Base-by-base conservation (phyloP, 2,329 filamentous ascomycete species). In the Hymenoscyphus fructigenus region DNA sequence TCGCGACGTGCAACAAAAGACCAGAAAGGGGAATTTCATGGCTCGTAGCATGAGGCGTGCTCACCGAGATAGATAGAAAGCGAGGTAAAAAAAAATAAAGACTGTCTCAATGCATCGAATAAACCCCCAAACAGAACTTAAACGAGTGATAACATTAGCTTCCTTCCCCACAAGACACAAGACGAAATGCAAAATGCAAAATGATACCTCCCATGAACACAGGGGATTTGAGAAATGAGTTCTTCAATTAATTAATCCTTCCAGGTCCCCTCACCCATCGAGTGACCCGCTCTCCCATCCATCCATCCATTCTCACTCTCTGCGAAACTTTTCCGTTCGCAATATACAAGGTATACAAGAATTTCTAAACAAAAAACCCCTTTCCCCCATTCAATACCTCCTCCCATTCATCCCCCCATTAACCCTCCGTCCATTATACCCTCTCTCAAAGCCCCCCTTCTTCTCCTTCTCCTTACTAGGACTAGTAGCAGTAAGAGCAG, bases 401-500 rank as follows among this genome's bases (percentile, higher is more conserved):
- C 59, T 59, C 17, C 63, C 59, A 47, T 57, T 59, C 17, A 61
- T 7, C 3, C 57, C 56, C 3, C 65, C 61, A 59, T 64, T 61
- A 28, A 62, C 26, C 55, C 59, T 64, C 41, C 62, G 53, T 14
- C 61, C 65, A 61, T 57, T 66, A 20, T 59, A 34, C 47, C 59
- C 59, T n/a, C 23, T 63, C 14, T 59, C 61, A 44, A 47, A 59
- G 10, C 41, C 60, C 26, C 29, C 29, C 57, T 60, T 57, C 47
- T 56, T 66, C 47, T 62, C 59, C 36, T 50, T 53, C 17, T 5
- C 53, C 47, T 23, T 62, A 61, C 34, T 63, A 14, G 44, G 44
- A 20, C n/a, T 12, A 23, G n/a, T 23, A 5, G 66, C 66, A 9
- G 73, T 75, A 55, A 76, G 66, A 7, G 73, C 74, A 63, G 68